Conservation (phyloP, 179 eudicot species). For the Corrigiola litoralis region DNA sequence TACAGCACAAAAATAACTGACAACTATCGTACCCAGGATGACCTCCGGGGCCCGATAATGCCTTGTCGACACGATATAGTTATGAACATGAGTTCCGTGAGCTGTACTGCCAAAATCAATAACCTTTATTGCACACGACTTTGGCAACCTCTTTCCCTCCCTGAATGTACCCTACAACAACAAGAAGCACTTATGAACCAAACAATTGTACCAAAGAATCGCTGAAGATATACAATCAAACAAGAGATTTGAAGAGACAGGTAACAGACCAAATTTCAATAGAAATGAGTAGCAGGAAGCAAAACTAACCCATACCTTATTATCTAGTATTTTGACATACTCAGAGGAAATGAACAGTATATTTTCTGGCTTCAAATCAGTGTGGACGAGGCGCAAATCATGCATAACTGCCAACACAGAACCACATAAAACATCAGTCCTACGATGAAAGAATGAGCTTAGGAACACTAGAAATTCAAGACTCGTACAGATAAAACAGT, state of each 20-base stretch:
- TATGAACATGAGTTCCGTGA: slow-evolving; percentile 39
- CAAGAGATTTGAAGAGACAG: neutral
- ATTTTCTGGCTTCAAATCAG: slow-evolving; percentile 64
- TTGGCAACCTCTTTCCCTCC: slow-evolving; percentile 50
- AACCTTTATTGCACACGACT: slow-evolving; percentile 51
- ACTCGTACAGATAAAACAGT: neutral
- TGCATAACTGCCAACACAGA: slow-evolving; percentile 53
- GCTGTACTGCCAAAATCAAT: slow-evolving; percentile 54
- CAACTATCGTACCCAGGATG: slow-evolving; percentile 35
- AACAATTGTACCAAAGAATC: neutral
- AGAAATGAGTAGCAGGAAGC: neutral
- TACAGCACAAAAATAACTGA: neutral
- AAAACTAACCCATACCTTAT: slow-evolving; percentile 27
- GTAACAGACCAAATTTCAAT: neutral
- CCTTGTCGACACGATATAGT: slow-evolving; percentile 47
- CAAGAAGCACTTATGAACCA: neutral
- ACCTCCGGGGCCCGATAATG: slow-evolving; percentile 55
- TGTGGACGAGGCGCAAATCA: slow-evolving; percentile 56
- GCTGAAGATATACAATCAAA: neutral
- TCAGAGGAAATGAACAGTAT: slow-evolving; percentile 56
- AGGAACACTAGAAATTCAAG: neutral
- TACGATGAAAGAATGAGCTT: neutral
- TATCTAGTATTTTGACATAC: slow-evolving; percentile 47
- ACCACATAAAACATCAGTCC: slow-evolving; percentile 15
- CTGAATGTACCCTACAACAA: slow-evolving; percentile 34